Evolutionary conservation across 306 rosid genomes (phyloP), one percentile per base, ranked within the genome.

Genomic region (Coriaria nepalensis): DNA sequence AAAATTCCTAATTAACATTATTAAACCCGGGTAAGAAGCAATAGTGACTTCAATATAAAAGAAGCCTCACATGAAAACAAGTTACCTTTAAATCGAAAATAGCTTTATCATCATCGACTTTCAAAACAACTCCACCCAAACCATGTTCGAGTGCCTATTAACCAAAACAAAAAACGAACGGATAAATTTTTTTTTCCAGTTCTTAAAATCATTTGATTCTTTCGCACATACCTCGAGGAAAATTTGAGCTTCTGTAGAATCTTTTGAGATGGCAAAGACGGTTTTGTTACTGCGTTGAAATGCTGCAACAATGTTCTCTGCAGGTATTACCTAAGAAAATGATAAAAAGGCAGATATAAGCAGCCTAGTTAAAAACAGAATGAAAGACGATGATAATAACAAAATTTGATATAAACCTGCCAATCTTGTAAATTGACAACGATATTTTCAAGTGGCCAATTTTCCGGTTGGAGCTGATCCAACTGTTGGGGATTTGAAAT

Each of bases 221-320:
- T 33, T 13, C 2, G 37, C 10, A 35, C 51, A 43, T 64, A 88
- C 97, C 95, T 84, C 97, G 54, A 88, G 78, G 71, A 81, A 88
- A 43, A 67, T 55, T 60, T 74, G 74, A 45, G 95, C 95, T 70
- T 88, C 84, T 13, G 76, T 67, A 37, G 71, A 51, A 47, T 59
- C 67, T 48, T 60, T 71, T 0, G 95, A 72, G 47, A 84, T 37
- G 1, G 93, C 93, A 66, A 84, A 67, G 55, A 84, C 78, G 1
- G 69, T 84, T 72, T 73, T 90, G 53, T 61, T 63, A 72, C 82
- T 74, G 58, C 77, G 77, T 47, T 88, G 95, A 65, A 84, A 88
- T 34, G 79, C 82, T 36, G 93, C 97, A 60, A 81, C 76, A 61
- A 84, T 81, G 68, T 88, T 84, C 74, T 88, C 97, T 5, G 93